Evolutionary conservation across 2,329 filamentous ascomycete genomes (phyloP).

Genomic region (Cordyceps cateniannulata): DNA sequence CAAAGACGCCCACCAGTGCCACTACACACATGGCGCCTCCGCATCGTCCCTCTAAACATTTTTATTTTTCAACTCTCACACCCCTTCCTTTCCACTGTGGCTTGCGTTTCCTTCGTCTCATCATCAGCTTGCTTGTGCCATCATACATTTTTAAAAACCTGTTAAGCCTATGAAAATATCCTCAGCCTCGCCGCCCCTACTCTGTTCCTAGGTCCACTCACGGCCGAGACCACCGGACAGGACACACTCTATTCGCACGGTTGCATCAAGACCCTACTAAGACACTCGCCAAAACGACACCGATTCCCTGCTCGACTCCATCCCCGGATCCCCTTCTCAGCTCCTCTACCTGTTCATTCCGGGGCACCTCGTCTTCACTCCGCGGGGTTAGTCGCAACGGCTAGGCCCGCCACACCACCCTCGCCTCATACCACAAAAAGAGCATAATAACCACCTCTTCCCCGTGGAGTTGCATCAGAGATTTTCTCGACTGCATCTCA

Average conservation of each 20-base stretch:
- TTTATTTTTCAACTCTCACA: not conserved
- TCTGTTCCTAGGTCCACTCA: not conserved
- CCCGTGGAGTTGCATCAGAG: conserved; percentile 9
- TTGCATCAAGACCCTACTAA: not conserved
- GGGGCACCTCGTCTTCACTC: not conserved
- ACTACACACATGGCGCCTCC: conserved; percentile 7
- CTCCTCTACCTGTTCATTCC: not conserved
- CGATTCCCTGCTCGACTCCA: conserved; percentile 1
- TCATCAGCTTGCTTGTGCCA: not conserved
- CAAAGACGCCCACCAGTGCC: not conserved
- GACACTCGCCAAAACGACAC: not conserved
- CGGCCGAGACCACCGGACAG: conserved; percentile 6
- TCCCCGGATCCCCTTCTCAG: not conserved
- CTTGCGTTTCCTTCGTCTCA: not conserved
- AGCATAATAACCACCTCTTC: conserved; percentile 12
- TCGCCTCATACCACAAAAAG: not conserved
- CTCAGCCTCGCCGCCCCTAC: not conserved
- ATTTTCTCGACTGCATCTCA: not conserved
- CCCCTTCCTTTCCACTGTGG: conserved; percentile 4
- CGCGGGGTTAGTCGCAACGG: conserved; percentile 7
- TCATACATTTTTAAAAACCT: not conserved
- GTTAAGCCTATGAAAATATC: not conserved
- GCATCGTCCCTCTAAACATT: not conserved
- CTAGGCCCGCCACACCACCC: not conserved
- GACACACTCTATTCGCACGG: not conserved